A percentile compares a stretch with the other conserved stretches of the same genome.
Evolutionary conservation across 345 rosid species (phyloP).

Genomic region (Citrus maxima): DNA sequence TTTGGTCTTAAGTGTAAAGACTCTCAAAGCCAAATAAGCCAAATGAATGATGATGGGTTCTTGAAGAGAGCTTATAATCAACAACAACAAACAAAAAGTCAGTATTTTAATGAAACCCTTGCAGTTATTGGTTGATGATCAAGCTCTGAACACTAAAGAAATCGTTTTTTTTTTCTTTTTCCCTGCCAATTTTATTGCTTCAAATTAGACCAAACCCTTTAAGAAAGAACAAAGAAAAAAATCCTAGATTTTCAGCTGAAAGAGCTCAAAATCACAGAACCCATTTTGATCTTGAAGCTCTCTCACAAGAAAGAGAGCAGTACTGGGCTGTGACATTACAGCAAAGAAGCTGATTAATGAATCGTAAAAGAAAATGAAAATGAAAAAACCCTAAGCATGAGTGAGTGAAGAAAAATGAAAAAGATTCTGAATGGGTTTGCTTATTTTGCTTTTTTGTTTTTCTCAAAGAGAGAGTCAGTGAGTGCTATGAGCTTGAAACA

Average conservation of each 20-base stretch:
- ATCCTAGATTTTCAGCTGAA: background rate
- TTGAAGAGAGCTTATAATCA: background rate
- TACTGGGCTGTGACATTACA: conserved; percentile 28
- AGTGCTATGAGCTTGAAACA: conserved; percentile 49
- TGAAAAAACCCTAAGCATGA: conserved; percentile 36
- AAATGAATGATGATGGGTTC: conserved; percentile 7
- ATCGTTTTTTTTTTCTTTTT: conserved; percentile 6
- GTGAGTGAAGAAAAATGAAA: conserved; percentile 6
- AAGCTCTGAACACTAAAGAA: background rate
- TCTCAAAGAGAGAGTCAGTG: conserved; percentile 3
- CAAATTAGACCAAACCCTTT: background rate
- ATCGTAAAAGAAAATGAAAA: conserved; percentile 9
- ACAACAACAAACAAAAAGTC: background rate
- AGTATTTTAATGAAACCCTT: background rate
- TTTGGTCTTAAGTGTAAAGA: background rate
- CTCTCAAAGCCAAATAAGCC: conserved; percentile 15
- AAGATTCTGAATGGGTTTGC: conserved; percentile 1
- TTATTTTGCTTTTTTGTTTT: background rate
- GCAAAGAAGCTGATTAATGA: background rate
- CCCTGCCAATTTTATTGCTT: background rate
- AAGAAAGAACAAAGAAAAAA: too few species aligned
- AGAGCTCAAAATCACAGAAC: conserved; percentile 3
- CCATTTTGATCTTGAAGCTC: conserved; percentile 20
- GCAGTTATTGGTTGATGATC: conserved; percentile 8
- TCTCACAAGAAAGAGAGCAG: conserved; percentile 49